Conservation (phyloP, 352 stramenopile species). For the Phytophthora podocarpi region DNA sequence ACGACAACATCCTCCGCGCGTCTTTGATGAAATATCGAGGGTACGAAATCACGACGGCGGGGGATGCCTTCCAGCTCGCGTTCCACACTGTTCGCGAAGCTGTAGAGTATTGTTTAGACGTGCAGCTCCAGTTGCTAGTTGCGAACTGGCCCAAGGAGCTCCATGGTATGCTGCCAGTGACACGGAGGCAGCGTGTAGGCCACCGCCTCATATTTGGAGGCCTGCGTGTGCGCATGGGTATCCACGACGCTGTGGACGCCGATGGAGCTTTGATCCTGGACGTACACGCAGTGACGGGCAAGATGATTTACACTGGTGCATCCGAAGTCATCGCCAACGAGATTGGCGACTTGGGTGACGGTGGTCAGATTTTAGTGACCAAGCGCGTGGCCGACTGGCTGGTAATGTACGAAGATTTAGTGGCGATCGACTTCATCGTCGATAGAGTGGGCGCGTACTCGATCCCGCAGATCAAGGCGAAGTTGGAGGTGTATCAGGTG, state of each 20-base stretch:
- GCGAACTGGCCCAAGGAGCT: conserved; percentile 63
- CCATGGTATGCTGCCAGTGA: conserved; percentile 48
- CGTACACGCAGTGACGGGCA: conserved; percentile 57
- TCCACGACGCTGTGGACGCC: conserved; percentile 52
- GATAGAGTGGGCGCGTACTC: conserved; percentile 51
- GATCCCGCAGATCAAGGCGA: conserved; percentile 50
- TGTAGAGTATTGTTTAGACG: conserved; percentile 65
- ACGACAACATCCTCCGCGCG: conserved; percentile 62
- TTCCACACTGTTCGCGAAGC: conserved; percentile 66
- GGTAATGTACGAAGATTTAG: conserved; percentile 48
- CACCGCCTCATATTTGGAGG: conserved; percentile 55
- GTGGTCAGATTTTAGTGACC: conserved; percentile 62
- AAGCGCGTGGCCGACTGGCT: conserved; percentile 59
- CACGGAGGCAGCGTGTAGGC: conserved; percentile 40
- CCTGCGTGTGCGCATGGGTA: conserved; percentile 64
- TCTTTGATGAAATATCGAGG: conserved; percentile 59
- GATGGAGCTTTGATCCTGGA: conserved; percentile 51
- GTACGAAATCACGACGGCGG: conserved; percentile 68
- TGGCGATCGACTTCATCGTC: conserved; percentile 50
- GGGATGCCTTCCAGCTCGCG: conserved; percentile 65
- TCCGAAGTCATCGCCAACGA: conserved; percentile 60
- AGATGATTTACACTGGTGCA: conserved; percentile 66
- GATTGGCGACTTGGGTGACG: conserved; percentile 58
- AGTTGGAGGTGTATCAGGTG: conserved; percentile 59
- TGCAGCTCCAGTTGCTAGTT: conserved; percentile 59